Evolutionary conservation across 164 flowering plant species (phyloP).

Genomic region (Vitis labrusca): DNA sequence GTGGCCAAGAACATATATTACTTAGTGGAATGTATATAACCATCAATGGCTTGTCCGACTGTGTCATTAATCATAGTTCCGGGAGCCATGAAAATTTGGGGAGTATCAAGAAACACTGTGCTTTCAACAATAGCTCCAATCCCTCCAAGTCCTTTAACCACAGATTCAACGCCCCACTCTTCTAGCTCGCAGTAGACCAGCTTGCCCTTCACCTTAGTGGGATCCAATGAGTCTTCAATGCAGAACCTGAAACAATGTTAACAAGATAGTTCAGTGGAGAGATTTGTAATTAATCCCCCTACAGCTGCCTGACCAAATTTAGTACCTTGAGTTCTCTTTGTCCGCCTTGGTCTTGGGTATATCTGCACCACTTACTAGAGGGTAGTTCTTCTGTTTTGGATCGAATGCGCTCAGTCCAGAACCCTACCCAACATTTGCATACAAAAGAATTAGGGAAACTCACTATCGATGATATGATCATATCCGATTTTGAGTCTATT

Average conservation of each 20-base stretch:
- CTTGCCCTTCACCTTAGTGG: slow-evolving; percentile 64
- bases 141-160: slow-evolving; percentile 56
- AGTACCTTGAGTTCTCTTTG: no score
- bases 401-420: slow-evolving; percentile 51
- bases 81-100: slow-evolving; percentile 63
- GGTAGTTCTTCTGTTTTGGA: slow-evolving; percentile 40
- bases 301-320: no score
- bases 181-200: slow-evolving; percentile 46
- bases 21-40: slow-evolving; percentile 60
- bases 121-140: slow-evolving; percentile 52
- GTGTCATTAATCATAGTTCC: slow-evolving; percentile 47
- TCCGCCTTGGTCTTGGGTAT: slow-evolving; percentile 21
- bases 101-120: slow-evolving; percentile 37
- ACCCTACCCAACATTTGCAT: slow-evolving; percentile 39
- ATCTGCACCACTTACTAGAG: slow-evolving; percentile 62
- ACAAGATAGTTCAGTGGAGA: no score
- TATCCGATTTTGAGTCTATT: no score
- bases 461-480: no score
- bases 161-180: slow-evolving; percentile 47
- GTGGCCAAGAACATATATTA: slow-evolving; percentile 6
- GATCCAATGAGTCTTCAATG: slow-evolving; percentile 45
- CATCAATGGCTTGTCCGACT: slow-evolving; percentile 24
- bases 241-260: slow-evolving; percentile 35
- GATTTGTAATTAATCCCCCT: no score
- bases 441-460: background rate